phyloP scores from a whole-genome alignment of 2,329 filamentous ascomycete species.

The Myriosclerotinia duriaeana region DNA sequence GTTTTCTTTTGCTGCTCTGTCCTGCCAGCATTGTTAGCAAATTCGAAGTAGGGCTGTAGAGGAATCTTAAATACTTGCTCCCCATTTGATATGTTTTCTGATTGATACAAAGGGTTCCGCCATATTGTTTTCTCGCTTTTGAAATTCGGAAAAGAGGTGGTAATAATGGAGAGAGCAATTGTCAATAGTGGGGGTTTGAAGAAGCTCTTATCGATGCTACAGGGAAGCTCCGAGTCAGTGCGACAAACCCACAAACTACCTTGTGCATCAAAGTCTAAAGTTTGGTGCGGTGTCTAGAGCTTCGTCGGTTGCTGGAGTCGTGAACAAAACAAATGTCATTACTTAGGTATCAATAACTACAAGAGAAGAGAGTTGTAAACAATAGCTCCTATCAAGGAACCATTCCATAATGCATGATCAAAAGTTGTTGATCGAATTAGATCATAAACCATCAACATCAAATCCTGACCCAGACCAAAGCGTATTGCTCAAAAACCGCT shows the following conservation, averaged over 20 bases:
- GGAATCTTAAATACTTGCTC: constrained; percentile 27
- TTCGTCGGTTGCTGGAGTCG: background rate
- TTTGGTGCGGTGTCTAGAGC: constrained; percentile 47
- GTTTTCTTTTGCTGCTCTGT: constrained; percentile 31
- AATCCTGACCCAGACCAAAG: constrained; percentile 1
- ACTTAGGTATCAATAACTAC: constrained; percentile 24
- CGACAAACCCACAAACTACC: constrained; percentile 6
- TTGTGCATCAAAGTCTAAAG: background rate
- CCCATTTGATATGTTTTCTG: constrained; percentile 36
- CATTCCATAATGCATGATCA: constrained; percentile 6
- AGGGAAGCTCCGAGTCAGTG: constrained; percentile 8
- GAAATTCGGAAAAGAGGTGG: background rate
- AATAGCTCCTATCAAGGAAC: background rate
- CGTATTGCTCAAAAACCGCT: constrained; percentile 8
- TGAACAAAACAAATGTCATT: constrained; percentile 47
- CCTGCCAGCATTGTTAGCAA: constrained; percentile 25
- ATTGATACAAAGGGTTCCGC: constrained; percentile 31
- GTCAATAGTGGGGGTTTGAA: constrained; percentile 12
- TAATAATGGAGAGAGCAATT: constrained; percentile 4
- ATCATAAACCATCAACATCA: constrained; percentile 5
- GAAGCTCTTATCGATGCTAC: constrained; percentile 8
- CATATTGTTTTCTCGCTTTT: background rate
- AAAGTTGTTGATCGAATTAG: background rate
- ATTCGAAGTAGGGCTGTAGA: background rate
- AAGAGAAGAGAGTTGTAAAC: constrained; percentile 28